Percentiles rank a stretch among this genome's conserved stretches.
phyloP scores from a whole-genome alignment of 257 asterid species.

The Nicotiana otophora region DNA sequence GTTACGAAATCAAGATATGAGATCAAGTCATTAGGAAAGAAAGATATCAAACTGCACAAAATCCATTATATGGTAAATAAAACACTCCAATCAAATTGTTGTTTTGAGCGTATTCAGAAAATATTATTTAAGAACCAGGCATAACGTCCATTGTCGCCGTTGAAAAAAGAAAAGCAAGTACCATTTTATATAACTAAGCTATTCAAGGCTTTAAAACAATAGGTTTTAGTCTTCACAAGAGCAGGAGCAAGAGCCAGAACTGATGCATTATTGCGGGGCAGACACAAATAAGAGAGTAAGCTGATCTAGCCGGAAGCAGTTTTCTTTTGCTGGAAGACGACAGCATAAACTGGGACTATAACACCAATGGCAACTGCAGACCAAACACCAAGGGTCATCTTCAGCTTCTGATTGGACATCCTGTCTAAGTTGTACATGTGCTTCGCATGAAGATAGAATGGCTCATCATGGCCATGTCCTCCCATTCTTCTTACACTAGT shows the following conservation, averaged over 20 bases:
- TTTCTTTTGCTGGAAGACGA: constrained; percentile 76
- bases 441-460: constrained; percentile 78
- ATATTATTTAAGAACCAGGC: constrained; percentile 10
- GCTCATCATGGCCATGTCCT: constrained; percentile 81
- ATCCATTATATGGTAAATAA: background rate
- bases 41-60: background rate
- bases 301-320: constrained; percentile 48
- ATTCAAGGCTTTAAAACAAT: constrained; percentile 1
- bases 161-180: constrained; percentile 15
- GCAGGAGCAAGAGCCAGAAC: constrained; percentile 15
- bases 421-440: constrained; percentile 92
- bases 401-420: constrained; percentile 58
- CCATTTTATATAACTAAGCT: background rate
- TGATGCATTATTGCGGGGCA: constrained; percentile 22
- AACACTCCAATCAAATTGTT: background rate
- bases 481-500: constrained; percentile 67
- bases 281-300: constrained; percentile 7
- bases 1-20: background rate
- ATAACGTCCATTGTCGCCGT: background rate
- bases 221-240: constrained; percentile 18
- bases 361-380: constrained; percentile 80
- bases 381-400: constrained; percentile 48
- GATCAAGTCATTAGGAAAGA: background rate
- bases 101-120: constrained; percentile 1
- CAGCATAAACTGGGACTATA: constrained; percentile 65